phyloP scores from a whole-genome alignment of 176 grass and related monocot species.

The Zizania latifolia region DNA sequence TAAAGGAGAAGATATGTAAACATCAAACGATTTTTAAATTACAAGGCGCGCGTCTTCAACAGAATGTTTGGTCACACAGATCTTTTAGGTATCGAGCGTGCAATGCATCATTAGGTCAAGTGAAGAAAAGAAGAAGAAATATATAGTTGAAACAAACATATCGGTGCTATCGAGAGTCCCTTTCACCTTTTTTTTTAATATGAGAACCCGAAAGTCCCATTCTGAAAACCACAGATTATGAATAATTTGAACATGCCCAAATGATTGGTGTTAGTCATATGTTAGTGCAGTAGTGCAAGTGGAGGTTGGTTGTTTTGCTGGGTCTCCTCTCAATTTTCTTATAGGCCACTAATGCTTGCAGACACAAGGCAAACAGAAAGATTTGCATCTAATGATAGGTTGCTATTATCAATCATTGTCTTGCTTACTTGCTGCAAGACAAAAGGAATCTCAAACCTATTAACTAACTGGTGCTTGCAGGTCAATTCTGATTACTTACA shows the following conservation, averaged over 20 bases:
- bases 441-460: constrained; percentile 24
- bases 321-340: not conserved
- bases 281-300: not conserved
- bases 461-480: not conserved
- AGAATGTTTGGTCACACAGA: not conserved
- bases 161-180: not conserved
- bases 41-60: constrained; percentile 8
- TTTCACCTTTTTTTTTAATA: not conserved
- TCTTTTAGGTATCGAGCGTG: constrained; percentile 16
- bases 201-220: not conserved
- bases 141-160: not conserved
- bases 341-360: not conserved
- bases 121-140: not conserved
- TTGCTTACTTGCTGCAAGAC: constrained; percentile 13
- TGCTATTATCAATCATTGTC: not conserved
- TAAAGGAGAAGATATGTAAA: constrained; percentile 16
- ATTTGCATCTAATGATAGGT: constrained; percentile 22
- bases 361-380: not conserved
- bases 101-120: constrained; percentile 1
- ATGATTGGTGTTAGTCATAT: constrained; percentile 27
- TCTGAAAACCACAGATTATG: constrained; percentile 22
- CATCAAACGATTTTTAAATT: constrained; percentile 9
- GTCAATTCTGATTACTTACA: not conserved
- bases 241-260: constrained; percentile 6
- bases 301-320: not conserved